Base-by-base conservation (phyloP, 2,329 filamentous ascomycete genomes). In the Fusarium sp. region DNA sequence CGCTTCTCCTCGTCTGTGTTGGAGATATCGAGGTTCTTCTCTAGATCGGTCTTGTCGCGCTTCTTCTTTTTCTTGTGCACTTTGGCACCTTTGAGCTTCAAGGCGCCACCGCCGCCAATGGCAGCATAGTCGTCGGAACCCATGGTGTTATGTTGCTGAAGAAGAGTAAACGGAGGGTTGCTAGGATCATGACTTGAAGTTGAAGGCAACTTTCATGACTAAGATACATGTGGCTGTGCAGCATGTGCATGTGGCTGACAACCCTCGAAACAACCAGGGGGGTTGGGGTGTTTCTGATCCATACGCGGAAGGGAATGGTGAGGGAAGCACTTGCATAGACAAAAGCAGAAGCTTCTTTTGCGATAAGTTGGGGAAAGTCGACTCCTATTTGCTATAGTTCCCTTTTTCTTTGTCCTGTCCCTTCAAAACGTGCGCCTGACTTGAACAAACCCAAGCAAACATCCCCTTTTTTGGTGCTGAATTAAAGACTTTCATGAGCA, bases 81-180 rank as follows among this genome's bases (percentile, higher is more conserved):
- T 74, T 89, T 90, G 65, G 83, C 86, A 74, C 94, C 93, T 82
- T 97, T 97, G 62, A 97, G 86, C 77, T 93, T 95, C 33, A 97
- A 87, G 64, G 90, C 91, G 72, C 93, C 93, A 74, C 90, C 88
- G 59, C 88, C 85, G 63, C 86, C 85, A 57, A 83, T 79, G 65
- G 88, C 82, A 47, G 85, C 79, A 82, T 96, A 96, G 71, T 96
- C 92, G 78, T 92, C 90, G 56, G 88, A 85, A 23, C 90, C 87
- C 91, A 94, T 94, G 45, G 33, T 59, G 60, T 71, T 52, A 10
- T 46, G 45, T 59, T 62, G 56, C 49, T 57, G 32, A n/a, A 25
- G 19, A 33, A 40, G 37, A 56, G 46, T 39, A 9, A 49, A 54
- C 39, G 47, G 27, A 45, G 41, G 27, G 11, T 33, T 54, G 11